These are phyloP conservation scores for Xylaria palmicola DNA, from an alignment of 495 filamentous ascomycete genomes.

Conservation along the genomic window DNA sequence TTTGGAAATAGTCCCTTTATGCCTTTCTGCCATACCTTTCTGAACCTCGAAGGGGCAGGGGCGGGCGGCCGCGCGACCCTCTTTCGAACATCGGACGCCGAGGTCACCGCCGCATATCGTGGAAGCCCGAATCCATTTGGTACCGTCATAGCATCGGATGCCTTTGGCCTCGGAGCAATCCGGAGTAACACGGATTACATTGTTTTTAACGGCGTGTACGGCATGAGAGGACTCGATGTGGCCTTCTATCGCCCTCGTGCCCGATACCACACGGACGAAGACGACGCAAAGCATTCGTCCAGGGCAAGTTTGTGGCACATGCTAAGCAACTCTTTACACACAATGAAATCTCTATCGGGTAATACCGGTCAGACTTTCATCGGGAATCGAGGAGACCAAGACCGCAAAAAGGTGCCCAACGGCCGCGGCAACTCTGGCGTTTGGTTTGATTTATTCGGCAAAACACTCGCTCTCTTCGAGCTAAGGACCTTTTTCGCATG, in stretches of 20 bases:
- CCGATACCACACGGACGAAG: constrained; percentile 87
- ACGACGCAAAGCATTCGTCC: constrained; percentile 77
- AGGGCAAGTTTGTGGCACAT: constrained; percentile 87
- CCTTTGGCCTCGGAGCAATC: constrained; percentile 74
- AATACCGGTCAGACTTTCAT: constrained; percentile 66
- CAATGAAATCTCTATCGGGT: constrained; percentile 65
- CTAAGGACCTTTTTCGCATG: constrained; percentile 83
- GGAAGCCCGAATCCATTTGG: constrained; percentile 75
- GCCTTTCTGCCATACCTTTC: constrained; percentile 74
- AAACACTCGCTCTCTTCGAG: constrained; percentile 71
- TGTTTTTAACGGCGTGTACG: constrained; percentile 75
- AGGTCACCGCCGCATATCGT: constrained; percentile 79
- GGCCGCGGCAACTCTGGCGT: constrained; percentile 70
- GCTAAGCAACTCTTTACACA: constrained; percentile 76
- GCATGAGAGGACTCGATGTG: constrained; percentile 85
- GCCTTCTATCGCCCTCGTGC: constrained; percentile 85
- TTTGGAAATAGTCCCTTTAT: constrained; percentile 80
- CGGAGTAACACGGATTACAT: constrained; percentile 87
- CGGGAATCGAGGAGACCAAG: constrained; percentile 56
- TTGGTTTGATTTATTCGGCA: constrained; percentile 94
- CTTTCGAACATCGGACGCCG: constrained; percentile 82
- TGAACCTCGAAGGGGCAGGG: constrained; percentile 94
- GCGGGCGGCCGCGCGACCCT: constrained; percentile 86
- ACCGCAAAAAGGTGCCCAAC: constrained; percentile 59
- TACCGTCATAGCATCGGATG: constrained; percentile 75